Evolutionary conservation across 345 rosid genomes (phyloP).

Genomic region (Syzygium oleosum): DNA sequence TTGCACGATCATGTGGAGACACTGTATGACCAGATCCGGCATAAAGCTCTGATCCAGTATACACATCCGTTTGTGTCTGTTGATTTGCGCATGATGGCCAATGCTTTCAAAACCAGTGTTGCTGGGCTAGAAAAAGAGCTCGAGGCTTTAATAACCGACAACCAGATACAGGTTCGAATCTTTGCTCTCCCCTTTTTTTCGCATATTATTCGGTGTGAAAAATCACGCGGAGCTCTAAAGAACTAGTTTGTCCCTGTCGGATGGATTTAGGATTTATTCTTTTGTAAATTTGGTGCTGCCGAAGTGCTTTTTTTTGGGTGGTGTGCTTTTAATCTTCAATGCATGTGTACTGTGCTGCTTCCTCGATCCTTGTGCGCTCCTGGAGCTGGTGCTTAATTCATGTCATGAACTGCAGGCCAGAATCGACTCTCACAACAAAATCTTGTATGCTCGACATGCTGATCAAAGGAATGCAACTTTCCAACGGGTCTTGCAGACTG

Average conservation of each 20-base stretch:
- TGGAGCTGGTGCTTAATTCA: background rate
- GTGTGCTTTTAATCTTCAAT: background rate
- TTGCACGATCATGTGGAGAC: constrained; percentile 82
- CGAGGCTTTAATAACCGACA: constrained; percentile 81
- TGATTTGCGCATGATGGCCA: constrained; percentile 93
- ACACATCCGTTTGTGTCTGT: constrained; percentile 98
- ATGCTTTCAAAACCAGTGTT: constrained; percentile 87
- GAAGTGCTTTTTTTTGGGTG: background rate
- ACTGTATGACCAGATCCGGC: constrained; percentile 89
- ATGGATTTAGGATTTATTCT: background rate
- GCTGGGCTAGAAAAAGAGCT: constrained; percentile 85
- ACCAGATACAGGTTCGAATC: constrained; percentile 80
- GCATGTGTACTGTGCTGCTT: background rate
- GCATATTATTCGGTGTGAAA: background rate
- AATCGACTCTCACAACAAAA: constrained; percentile 95
- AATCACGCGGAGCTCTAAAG: background rate
- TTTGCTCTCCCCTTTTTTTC: background rate
- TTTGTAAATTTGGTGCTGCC: background rate
- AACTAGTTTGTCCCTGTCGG: background rate
- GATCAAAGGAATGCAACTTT: constrained; percentile 96
- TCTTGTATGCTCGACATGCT: constrained; percentile 92
- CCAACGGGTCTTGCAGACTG: constrained; percentile 92
- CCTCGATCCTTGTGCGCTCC: background rate
- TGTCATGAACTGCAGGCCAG: constrained; percentile 59
- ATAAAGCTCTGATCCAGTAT: constrained; percentile 93